Base-by-base conservation (phyloP, 306 rosid genomes). In the Cicer cuneatum region DNA sequence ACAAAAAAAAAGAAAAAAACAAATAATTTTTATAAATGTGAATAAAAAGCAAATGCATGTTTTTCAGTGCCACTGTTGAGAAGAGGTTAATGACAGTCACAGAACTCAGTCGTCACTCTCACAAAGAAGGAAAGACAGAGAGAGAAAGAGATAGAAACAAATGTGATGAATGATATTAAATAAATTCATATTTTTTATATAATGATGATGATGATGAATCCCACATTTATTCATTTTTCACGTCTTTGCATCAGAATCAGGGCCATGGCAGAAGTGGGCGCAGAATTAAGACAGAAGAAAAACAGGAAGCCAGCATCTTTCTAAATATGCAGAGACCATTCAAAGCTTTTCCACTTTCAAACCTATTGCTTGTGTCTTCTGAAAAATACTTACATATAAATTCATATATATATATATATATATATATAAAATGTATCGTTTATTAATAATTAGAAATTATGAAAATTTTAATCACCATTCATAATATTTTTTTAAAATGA, bases 61-160 rank as follows among this genome's bases (percentile, higher is more conserved):
- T 90, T 90, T 93, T 93, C 98, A 90, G 98, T 89, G 96, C 95
- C 98, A 86, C 71, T 47, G 85, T 77, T 78, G 83, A n/a, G 71
- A 24, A 76, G 81, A 74, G 74, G 86, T 82, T 83, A 84, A 88
- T 88, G 89, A 85, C 89, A 86, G 82, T 29, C 71, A 82, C 83
- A 83, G 82, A 38, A 38, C 69, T 78, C 97, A 87, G 69, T 82
- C 81, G 95, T 91, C 93, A 12, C 90, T 87, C 82, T 24, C 29
- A 24, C 29, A 24, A 24, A 24, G 29, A 24, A 24, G 3, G 29
- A 24, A 24, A 24, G 29, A 24, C 29, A 24, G 29, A 24, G 29
- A 24, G 29, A 24, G 24, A 21, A 24, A 24, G 29, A 24, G 29
- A 24, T 24, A 24, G 24, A 21, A 21, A 21, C 24, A 21, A 21